Evolutionary conservation across 495 filamentous ascomycete genomes (phyloP).

Genomic region (Bacidia rubella): DNA sequence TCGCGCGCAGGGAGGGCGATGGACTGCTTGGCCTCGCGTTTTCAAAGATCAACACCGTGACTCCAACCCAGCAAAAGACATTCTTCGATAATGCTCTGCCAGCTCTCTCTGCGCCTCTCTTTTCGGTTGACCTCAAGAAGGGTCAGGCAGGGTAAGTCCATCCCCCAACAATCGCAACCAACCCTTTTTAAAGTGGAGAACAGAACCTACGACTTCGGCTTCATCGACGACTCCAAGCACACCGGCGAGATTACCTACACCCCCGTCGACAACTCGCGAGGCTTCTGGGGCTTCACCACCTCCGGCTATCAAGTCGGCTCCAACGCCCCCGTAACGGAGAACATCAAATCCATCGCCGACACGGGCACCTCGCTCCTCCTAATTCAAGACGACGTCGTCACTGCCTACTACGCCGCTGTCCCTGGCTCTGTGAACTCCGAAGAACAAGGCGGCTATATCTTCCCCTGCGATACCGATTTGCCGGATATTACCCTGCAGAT

Average conservation of each 20-base stretch:
- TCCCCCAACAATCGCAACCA: background rate
- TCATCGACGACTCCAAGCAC: slow-evolving; percentile 53
- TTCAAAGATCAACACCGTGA: slow-evolving; percentile 57
- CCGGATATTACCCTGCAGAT: slow-evolving; percentile 51
- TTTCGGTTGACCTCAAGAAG: slow-evolving; percentile 55
- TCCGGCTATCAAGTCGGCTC: slow-evolving; percentile 42
- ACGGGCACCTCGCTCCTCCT: slow-evolving; percentile 64
- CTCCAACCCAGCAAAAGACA: slow-evolving; percentile 54
- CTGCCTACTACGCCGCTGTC: slow-evolving; percentile 50
- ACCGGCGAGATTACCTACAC: slow-evolving; percentile 50
- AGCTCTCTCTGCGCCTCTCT: slow-evolving; percentile 51
- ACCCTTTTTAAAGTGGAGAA: slow-evolving; percentile 17
- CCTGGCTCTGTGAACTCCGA: slow-evolving; percentile 32
- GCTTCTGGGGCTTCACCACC: slow-evolving; percentile 62
- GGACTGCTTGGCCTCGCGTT: slow-evolving; percentile 74
- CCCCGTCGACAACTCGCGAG: slow-evolving; percentile 45
- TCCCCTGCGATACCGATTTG: slow-evolving; percentile 46
- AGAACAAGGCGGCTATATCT: slow-evolving; percentile 47
- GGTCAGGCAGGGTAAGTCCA: slow-evolving; percentile 17
- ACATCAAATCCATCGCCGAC: slow-evolving; percentile 28
- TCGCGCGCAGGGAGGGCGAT: slow-evolving; percentile 48
- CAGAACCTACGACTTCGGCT: slow-evolving; percentile 69
- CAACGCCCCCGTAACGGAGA: slow-evolving; percentile 18
- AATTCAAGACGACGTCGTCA: slow-evolving; percentile 40
- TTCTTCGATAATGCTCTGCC: slow-evolving; percentile 67